Evolutionary conservation across 2,329 filamentous ascomycete genomes (phyloP), one percentile per base, ranked within the genome.

Genomic region (Aspergillus latus): DNA sequence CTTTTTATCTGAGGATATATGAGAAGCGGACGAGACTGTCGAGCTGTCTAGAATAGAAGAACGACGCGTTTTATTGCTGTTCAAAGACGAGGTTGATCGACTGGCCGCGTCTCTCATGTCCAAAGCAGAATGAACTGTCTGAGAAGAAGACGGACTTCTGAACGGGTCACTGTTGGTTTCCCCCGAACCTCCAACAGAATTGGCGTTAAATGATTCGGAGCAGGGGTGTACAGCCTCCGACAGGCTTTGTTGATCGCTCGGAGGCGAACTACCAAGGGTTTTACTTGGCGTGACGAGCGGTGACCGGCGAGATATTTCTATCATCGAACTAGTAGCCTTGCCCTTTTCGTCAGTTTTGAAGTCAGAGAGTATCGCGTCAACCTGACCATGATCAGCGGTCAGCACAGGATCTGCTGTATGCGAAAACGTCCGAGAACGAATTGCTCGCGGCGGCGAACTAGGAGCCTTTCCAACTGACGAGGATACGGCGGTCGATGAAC

Each of bases 371-470:
- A 83, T 82, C 11, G 85, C 79, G 58, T 91, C 87, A 16, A 85
- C 84, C 59, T 87, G 86, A 0, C 84, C 80, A 34, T 82, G 80
- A 64, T 91, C 87, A 0, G 86, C 85, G 32, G 83, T 85, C 5
- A 92, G 82, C 16, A 87, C 77, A 1, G 89, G 87, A 53, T 84
- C 81, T 1, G 87, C 82, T 28, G 82, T 81, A 55, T 78, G 80
- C 9, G 84, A 82, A 62, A 88, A 86, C 0, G 87, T 87, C 37
- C 80, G 78, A 2, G 87, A 84, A 45, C 85, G 78, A 58, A 88
- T 78, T 1, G 79, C 77, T 63, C 80, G 82, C 30, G 86, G 83
- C 36, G 79, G 75, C 29, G 80, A 73, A 29, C 67, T 72, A 10
- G 72, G 68, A 4, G 68, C 65, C 40, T 68, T 73, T 10, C 75